A percentile compares a stretch with the other conserved stretches of the same genome.
Conservation (phyloP, 139 green algal genomes). For the Chlorella sp. region DNA sequence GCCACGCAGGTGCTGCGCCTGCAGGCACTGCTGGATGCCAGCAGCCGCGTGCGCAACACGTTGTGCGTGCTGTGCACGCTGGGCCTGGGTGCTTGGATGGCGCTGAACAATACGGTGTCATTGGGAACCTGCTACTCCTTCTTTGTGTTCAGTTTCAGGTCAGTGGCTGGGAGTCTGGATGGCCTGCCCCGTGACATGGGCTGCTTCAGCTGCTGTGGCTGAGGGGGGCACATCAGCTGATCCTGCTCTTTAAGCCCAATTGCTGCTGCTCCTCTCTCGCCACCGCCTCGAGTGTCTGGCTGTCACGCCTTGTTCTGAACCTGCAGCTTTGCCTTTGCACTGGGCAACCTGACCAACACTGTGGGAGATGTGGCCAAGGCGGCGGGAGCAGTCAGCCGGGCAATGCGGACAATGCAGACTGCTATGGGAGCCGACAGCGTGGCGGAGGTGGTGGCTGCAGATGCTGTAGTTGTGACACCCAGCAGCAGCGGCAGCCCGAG, state of each 20-base stretch:
- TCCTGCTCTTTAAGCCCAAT: no score
- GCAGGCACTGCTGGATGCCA: conserved; percentile 41
- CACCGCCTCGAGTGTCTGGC: no score
- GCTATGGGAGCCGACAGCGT: not conserved
- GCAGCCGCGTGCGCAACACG: conserved; percentile 45
- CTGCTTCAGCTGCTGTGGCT: no score
- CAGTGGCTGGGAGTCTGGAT: not conserved
- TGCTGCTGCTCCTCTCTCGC: no score
- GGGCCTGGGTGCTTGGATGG: conserved; percentile 42
- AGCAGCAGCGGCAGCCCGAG: not conserved
- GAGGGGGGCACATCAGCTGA: no score
- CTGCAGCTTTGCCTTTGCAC: conserved; percentile 41
- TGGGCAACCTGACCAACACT: conserved; percentile 46
- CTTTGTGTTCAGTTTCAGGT: conserved; percentile 33
- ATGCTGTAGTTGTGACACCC: not conserved
- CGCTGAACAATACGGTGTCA: conserved; percentile 21
- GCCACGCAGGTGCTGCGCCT: not conserved
- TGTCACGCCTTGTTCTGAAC: not conserved
- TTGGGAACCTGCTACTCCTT: conserved; percentile 45
- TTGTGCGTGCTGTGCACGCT: conserved; percentile 50
- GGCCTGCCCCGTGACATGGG: no score
- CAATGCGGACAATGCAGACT: conserved; percentile 27
- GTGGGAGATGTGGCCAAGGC: conserved; percentile 35
- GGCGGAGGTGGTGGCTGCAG: not conserved
- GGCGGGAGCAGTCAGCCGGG: conserved; percentile 19